These are phyloP conservation scores for Cinchona pubescens DNA, from an alignment of 257 asterid species.

Conservation along the genomic window DNA sequence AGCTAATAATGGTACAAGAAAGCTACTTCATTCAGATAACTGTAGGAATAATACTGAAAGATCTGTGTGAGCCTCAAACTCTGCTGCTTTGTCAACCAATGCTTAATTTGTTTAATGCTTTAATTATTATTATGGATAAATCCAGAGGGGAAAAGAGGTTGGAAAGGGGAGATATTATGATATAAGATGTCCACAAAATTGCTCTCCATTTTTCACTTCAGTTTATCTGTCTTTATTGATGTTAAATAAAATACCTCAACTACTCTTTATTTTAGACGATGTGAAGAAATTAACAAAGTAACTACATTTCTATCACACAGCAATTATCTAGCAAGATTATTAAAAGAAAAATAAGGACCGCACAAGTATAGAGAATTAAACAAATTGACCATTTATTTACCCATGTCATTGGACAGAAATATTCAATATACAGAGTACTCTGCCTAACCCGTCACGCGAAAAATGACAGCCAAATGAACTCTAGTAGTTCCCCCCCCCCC, in stretches of 20 bases:
- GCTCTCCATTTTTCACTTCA: not conserved
- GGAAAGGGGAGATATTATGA: not conserved
- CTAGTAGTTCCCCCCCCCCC: not conserved
- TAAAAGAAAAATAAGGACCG: not conserved
- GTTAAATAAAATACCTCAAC: not conserved
- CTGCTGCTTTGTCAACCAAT: not conserved
- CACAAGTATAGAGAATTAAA: not conserved
- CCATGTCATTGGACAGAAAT: not conserved
- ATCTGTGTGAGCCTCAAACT: not conserved
- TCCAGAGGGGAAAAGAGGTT: not conserved
- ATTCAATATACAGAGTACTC: constrained; percentile 8
- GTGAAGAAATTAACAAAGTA: not conserved
- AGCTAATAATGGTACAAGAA: not conserved
- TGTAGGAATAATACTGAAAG: not conserved
- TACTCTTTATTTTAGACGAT: not conserved
- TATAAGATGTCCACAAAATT: not conserved
- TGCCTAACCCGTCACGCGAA: not conserved
- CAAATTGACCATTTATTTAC: not conserved
- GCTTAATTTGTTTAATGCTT: not conserved
- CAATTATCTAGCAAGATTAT: not conserved
- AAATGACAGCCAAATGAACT: not conserved
- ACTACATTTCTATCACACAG: not conserved
- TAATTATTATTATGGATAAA: not conserved
- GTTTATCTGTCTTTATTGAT: not conserved
- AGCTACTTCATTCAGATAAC: not conserved